These are phyloP conservation scores for Aspergillus amoenus DNA, from an alignment of 2,329 filamentous ascomycete species.

Conservation along the genomic window DNA sequence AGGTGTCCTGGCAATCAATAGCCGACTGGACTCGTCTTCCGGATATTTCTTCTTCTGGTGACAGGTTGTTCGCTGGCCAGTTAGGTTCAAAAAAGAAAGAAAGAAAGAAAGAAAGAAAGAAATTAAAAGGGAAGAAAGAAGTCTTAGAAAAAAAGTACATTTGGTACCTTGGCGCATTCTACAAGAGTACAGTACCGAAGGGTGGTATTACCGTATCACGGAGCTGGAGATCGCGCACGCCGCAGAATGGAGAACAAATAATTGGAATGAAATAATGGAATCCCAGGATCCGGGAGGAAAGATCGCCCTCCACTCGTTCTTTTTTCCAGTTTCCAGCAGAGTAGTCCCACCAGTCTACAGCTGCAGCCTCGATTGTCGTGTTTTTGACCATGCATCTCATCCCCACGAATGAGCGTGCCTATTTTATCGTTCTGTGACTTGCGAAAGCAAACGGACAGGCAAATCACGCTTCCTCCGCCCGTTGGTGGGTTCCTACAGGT, in stretches of 20 bases:
- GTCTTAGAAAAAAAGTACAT: not conserved
- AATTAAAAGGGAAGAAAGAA: too few species aligned
- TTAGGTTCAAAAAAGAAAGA: not conserved
- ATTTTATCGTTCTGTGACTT: not conserved
- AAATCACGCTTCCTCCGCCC: conserved; percentile 1
- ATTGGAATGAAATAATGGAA: not conserved
- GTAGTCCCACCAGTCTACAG: not conserved
- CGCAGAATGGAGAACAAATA: not conserved
- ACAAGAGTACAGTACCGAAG: too few species aligned
- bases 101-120: too few species aligned
- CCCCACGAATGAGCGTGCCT: conserved; percentile 2
- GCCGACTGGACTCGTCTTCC: not conserved
- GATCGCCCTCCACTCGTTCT: not conserved
- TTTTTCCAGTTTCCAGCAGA: not conserved
- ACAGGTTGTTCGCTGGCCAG: not conserved
- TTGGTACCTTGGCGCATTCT: not conserved
- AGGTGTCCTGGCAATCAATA: not conserved
- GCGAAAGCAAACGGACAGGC: conserved; percentile 3
- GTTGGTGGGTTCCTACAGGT: conserved; percentile 3
- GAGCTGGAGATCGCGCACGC: not conserved
- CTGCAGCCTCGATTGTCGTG: not conserved
- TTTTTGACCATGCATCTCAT: not conserved
- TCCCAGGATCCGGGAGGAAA: not conserved
- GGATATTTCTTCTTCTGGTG: not conserved
- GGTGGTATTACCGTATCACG: not conserved